Base-by-base conservation (phyloP, 495 filamentous ascomycete genomes). In the Hypoxylon intermedium region DNA sequence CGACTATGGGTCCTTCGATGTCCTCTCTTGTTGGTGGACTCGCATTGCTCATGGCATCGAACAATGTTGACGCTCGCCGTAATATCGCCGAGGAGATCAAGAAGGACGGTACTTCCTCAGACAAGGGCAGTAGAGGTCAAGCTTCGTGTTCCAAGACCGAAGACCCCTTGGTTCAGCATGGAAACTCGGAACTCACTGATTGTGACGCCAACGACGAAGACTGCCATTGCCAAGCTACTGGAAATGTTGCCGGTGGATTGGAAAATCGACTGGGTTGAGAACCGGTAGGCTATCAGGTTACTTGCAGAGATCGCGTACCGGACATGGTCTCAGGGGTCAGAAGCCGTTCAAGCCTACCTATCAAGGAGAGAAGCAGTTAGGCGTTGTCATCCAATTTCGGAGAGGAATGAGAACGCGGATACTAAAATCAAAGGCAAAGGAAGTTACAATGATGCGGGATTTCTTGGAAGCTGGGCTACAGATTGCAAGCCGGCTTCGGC, bases 401-500 rank as follows among this genome's bases (percentile, higher is more conserved):
- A 52, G 24, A 28, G 47, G 1, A 37, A n/a, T 15, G 11, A 37
- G n/a, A 51, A 30, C 24, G n/a, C 31, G 44, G 31, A 15, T 12
- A 28, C n/a, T 38, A 16, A 11, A 18, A 6, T 20, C 9, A 24
- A 26, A 24, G 47, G 36, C 41, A n/a, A 31, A 19, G 16, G 12
- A 43, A 41, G 49, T 12, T 23, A 41, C 30, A 21, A 58, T 48
- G 23, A 44, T 23, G 41, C 51, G 51, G 38, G 51, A 65, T 65
- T 65, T 65, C 50, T 65, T 65, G 62, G 62, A n/a, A 65, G 62
- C 45, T 65, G 62, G 19, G 36, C 36, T 24, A 24, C 56, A 56
- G 52, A 60, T 56, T 42, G 45, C 24, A 41, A 6, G 38, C 33
- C 46, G 33, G 19, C 18, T 16, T 50, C 7, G 48, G 26, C 48